Base-by-base conservation (phyloP, 2,329 filamentous ascomycete species). In the Talaromyces verruculosus region DNA sequence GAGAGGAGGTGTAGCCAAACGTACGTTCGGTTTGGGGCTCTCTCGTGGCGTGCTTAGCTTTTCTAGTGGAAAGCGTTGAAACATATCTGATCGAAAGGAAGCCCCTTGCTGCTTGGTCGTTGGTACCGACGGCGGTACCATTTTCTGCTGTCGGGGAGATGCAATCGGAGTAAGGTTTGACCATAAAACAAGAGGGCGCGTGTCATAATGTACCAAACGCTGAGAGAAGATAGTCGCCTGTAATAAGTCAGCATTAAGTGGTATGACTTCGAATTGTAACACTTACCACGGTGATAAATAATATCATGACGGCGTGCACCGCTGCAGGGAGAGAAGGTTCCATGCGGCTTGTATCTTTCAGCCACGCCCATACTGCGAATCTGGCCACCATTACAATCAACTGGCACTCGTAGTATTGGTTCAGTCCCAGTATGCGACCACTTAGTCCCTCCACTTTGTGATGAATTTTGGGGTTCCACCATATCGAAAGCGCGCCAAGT, bases 381-480 rank as follows among this genome's bases (percentile, higher is more conserved):
- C 82, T 77, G 65, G 77, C 70, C 10, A 79, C 77, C 67, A 83
- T 72, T n/a, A 79, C 70, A 63, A 81, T 75, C n/a, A 81, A 72
- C 66, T 84, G 82, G 2, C 80, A 71, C 67, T 80, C 72, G 67
- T 84, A 84, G 68, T 82, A 84, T 65, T 82, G 77, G 15, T 74
- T 72, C 39, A 82, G 72, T 2, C 81, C 80, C 39, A 72, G 65
- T 47, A 83, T 76, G 17, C 78, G 75, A 8, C 79, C 80, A 51
- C 73, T 74, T 68, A 74, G 72, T 45, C 79, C 79, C 64, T 78
- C 74, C 15, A 83, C 71, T 70, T 81, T 82, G 57, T 79, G 69
- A 66, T 78, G 77, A 70, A 83, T 71, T 64, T 78, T 79, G 8
- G 81, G 82, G 67, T 84, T 83, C 80, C 81, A 84, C 82, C 82